Evolutionary conservation across 805 yeast genomes (phyloP).

Genomic region (Kazachstania psychrophila): DNA sequence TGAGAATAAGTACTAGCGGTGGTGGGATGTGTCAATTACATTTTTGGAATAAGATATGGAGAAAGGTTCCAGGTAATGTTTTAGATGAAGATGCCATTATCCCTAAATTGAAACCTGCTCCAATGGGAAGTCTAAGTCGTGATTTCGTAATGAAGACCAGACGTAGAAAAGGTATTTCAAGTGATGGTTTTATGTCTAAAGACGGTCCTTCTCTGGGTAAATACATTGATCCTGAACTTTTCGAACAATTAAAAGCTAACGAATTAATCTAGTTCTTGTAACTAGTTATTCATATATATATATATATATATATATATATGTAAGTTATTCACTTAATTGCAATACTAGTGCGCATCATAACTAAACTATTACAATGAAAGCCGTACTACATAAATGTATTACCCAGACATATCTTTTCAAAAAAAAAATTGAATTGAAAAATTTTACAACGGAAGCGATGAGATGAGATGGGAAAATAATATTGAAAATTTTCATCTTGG

Average conservation of each 20-base stretch:
- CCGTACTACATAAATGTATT: no score
- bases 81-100: slow-evolving; percentile 54
- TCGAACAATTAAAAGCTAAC: slow-evolving; percentile 41
- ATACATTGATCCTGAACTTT: slow-evolving; percentile 56
- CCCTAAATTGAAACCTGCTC: slow-evolving; percentile 70
- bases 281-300: no score
- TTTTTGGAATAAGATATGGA: slow-evolving; percentile 56
- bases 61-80: slow-evolving; percentile 84
- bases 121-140: slow-evolving; percentile 59
- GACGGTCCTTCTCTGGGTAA: slow-evolving; percentile 39
- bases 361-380: no score
- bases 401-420: no score
- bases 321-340: no score
- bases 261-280: slow-evolving; percentile 31
- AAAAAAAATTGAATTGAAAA: no score
- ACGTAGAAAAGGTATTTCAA: slow-evolving; percentile 73
- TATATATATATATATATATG: no score
- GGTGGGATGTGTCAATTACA: slow-evolving; percentile 60
- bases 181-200: slow-evolving; percentile 36
- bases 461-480: slow-evolving; percentile 13
- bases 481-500: slow-evolving; percentile 6
- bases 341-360: no score
- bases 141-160: slow-evolving; percentile 88
- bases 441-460: slow-evolving; percentile 10
- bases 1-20: slow-evolving; percentile 69